phyloP scores from a whole-genome alignment of 306 rosid species.

The Psophocarpus tetragonolobus region DNA sequence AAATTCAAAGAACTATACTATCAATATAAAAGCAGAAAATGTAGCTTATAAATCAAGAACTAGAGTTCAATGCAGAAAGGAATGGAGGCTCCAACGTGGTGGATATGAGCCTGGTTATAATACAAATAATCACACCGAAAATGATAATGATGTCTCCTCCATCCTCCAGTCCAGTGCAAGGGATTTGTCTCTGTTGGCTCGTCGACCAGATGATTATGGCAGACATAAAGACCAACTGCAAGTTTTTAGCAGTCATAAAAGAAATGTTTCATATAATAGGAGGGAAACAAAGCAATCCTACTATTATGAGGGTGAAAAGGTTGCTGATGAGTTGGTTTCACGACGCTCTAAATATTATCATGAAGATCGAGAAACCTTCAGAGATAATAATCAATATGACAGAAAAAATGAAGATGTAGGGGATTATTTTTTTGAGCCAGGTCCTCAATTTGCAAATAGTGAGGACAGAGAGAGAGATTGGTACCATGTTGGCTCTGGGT shows the following conservation, averaged over 20 bases:
- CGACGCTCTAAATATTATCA: conserved; percentile 25
- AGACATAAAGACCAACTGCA: conserved; percentile 35
- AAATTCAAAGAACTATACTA: conserved; percentile 34
- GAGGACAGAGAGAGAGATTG: conserved; percentile 41
- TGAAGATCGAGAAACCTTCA: conserved; percentile 36
- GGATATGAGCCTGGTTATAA: conserved; percentile 30
- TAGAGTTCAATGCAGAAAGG: conserved; percentile 39
- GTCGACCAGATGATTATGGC: conserved; percentile 33
- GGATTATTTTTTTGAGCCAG: conserved; percentile 35
- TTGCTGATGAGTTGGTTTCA: conserved; percentile 28
- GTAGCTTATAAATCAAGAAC: conserved; percentile 42
- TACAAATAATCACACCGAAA: conserved; percentile 15
- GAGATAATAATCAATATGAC: conserved; percentile 36
- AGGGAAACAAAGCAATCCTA: conserved; percentile 43
- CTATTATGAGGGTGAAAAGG: conserved; percentile 40
- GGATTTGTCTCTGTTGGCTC: conserved; percentile 36
- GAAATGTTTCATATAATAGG: conserved; percentile 41
- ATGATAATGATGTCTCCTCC: conserved; percentile 35
- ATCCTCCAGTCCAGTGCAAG: conserved; percentile 36
- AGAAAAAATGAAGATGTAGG: conserved; percentile 37
- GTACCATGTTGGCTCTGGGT: conserved; percentile 33
- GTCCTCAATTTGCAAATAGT: conserved; percentile 25
- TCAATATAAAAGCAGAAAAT: conserved; percentile 39
- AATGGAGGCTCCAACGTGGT: conserved; percentile 36
- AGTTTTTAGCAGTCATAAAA: conserved; percentile 30